Evolutionary conservation across 495 filamentous ascomycete genomes (phyloP).

Genomic region (Penicillium taxi): DNA sequence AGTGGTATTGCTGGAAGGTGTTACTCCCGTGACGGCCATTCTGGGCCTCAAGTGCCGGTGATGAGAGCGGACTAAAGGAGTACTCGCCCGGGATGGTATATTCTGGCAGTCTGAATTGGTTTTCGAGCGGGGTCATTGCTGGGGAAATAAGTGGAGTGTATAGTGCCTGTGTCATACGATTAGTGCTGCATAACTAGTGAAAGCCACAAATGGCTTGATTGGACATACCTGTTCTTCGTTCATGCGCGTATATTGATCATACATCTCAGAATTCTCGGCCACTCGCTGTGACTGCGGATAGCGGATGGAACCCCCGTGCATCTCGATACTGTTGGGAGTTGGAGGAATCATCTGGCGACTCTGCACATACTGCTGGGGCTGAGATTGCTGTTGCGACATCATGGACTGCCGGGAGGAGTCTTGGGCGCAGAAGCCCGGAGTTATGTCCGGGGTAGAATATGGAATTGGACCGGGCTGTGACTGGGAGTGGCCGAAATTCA

Average conservation of each 20-base stretch:
- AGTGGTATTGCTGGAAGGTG: constrained; percentile 32
- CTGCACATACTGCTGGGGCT: constrained; percentile 41
- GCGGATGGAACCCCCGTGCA: constrained; percentile 61
- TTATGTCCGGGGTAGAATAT: constrained; percentile 27
- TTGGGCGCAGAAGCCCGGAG: constrained; percentile 34
- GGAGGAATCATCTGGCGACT: constrained; percentile 68
- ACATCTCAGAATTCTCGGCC: constrained; percentile 56
- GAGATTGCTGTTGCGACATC: constrained; percentile 52
- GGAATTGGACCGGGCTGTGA: constrained; percentile 20
- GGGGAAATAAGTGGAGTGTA: constrained; percentile 95
- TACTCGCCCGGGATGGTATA: constrained; percentile 81
- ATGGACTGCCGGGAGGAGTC: constrained; percentile 23
- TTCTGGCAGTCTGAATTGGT: constrained; percentile 71
- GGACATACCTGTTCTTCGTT: constrained; percentile 69
- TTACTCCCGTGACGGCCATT: no score
- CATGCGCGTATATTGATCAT: constrained; percentile 62
- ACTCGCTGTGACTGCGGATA: constrained; percentile 51
- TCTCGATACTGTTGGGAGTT: constrained; percentile 86
- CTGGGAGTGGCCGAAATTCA: constrained; percentile 28
- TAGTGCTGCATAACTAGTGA: background rate
- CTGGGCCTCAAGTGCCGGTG: constrained; percentile 82
- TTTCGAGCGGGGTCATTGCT: constrained; percentile 84
- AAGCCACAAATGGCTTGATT: background rate
- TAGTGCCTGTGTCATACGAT: constrained; percentile 46
- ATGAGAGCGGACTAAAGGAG: constrained; percentile 80